Percentiles rank a stretch among this genome's conserved stretches.
Conservation (phyloP, 2,329 filamentous ascomycete genomes). For the Cyanodermella asteris region DNA sequence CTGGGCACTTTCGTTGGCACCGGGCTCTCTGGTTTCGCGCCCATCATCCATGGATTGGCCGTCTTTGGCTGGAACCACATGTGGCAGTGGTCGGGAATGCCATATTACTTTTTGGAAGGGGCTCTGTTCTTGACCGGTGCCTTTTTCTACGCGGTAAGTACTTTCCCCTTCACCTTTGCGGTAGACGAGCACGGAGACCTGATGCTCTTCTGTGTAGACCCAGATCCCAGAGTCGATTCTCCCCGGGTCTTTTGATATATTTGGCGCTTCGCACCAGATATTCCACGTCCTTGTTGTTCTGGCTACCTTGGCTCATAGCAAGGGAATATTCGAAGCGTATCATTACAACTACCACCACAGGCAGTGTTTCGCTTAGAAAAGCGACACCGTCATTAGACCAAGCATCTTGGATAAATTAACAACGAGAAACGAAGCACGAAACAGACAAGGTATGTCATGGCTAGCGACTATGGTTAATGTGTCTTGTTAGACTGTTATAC, state of each 20-base stretch:
- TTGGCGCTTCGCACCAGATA: slow-evolving; percentile 24
- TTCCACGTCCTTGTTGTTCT: slow-evolving; percentile 23
- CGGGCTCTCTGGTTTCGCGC: slow-evolving; percentile 8
- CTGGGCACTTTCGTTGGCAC: slow-evolving; percentile 9
- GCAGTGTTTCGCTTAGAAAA: no score
- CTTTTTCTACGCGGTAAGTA: slow-evolving; percentile 19
- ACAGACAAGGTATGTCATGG: no score
- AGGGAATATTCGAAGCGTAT: no score
- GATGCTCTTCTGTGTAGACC: no score
- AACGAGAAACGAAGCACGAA: no score
- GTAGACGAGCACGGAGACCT: slow-evolving; percentile 2
- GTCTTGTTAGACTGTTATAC: no score
- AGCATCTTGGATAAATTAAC: no score
- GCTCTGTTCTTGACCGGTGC: slow-evolving; percentile 17
- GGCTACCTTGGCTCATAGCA: no score
- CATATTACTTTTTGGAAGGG: slow-evolving; percentile 21
- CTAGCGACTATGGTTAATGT: no score
- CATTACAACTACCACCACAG: no score
- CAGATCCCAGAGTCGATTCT: slow-evolving; percentile 21
- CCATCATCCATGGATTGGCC: slow-evolving; percentile 11
- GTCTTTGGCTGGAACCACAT: slow-evolving; percentile 12
- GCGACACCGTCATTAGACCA: no score
- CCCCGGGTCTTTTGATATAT: slow-evolving; percentile 24
- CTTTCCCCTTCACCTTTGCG: slow-evolving; percentile 1
- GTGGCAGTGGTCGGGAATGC: slow-evolving; percentile 18